Conservation (phyloP, 163 green algal genomes). For the Scenedesmus sp. region DNA sequence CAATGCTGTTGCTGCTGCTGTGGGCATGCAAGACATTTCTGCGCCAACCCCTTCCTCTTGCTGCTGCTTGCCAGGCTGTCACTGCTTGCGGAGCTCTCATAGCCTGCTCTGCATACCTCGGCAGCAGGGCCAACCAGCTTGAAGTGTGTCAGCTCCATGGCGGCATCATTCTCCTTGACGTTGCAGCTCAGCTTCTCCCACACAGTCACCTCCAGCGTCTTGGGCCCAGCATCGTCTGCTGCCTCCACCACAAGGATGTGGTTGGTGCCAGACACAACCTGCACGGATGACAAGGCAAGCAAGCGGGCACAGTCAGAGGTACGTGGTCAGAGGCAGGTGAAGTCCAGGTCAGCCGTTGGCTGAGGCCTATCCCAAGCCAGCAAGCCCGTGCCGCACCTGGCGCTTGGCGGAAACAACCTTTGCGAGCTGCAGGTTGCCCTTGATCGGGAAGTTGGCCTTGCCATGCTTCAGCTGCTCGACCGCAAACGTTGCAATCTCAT, state of each 20-base stretch:
- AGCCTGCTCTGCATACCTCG: slow-evolving; percentile 29
- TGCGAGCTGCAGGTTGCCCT: slow-evolving; percentile 17
- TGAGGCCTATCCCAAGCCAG: neutral
- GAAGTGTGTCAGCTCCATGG: slow-evolving; percentile 48
- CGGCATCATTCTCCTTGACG: slow-evolving; percentile 27
- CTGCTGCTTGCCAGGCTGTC: neutral
- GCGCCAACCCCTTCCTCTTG: too few species aligned
- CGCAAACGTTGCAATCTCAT: slow-evolving; percentile 30
- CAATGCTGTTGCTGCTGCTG: neutral
- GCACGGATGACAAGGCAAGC: neutral
- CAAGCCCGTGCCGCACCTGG: slow-evolving; percentile 26
- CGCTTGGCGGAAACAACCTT: slow-evolving; percentile 44
- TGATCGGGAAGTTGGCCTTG: slow-evolving; percentile 49
- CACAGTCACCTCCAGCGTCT: slow-evolving; percentile 40
- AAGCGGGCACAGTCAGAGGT: neutral
- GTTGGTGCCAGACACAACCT: slow-evolving; percentile 49
- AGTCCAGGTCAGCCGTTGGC: neutral
- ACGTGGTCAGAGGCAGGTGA: neutral
- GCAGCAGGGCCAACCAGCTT: slow-evolving; percentile 36
- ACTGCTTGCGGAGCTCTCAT: neutral
- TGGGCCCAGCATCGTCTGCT: slow-evolving; percentile 32
- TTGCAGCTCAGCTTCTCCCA: slow-evolving; percentile 46
- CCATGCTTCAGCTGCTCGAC: slow-evolving; percentile 46
- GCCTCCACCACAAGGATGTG: slow-evolving; percentile 42
- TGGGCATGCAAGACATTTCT: neutral